These are phyloP conservation scores for Globisporangium nunn DNA, from an alignment of 352 stramenopile genomes.

Conservation along the genomic window DNA sequence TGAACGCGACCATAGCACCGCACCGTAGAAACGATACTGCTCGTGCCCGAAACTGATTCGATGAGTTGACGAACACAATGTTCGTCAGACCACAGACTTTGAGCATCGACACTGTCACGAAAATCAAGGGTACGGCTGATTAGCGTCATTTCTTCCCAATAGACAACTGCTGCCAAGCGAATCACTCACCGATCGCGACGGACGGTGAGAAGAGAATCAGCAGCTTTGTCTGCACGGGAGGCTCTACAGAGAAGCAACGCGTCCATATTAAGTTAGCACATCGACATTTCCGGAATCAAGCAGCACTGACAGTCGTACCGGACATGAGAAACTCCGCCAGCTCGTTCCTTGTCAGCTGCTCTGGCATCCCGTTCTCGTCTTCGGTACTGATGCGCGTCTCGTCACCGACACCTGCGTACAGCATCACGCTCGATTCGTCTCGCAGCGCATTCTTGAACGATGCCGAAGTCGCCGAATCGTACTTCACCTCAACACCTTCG, in stretches of 20 bases:
- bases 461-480: constrained; percentile 22
- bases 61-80: constrained; percentile 54
- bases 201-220: constrained; percentile 29
- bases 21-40: constrained; percentile 50
- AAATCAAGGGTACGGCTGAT: not conserved
- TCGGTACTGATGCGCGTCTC: constrained; percentile 28
- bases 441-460: constrained; percentile 25
- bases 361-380: constrained; percentile 24
- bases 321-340: constrained; percentile 19
- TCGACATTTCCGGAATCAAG: not conserved
- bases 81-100: constrained; percentile 33
- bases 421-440: constrained; percentile 24
- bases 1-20: not conserved
- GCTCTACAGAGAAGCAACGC: constrained; percentile 1
- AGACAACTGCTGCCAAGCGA: not conserved
- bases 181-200: constrained; percentile 19
- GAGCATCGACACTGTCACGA: constrained; percentile 36
- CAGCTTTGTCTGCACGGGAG: constrained; percentile 17
- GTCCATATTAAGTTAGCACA: not conserved
- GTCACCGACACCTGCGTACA: constrained; percentile 35
- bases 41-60: constrained; percentile 22
- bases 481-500: constrained; percentile 31
- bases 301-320: constrained; percentile 11
- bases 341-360: constrained; percentile 21
- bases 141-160: not conserved